Percentiles rank a stretch among this genome's conserved stretches.
Evolutionary conservation across 352 stramenopile genomes (phyloP).

Genomic region (Globisporangium echinulatum): DNA sequence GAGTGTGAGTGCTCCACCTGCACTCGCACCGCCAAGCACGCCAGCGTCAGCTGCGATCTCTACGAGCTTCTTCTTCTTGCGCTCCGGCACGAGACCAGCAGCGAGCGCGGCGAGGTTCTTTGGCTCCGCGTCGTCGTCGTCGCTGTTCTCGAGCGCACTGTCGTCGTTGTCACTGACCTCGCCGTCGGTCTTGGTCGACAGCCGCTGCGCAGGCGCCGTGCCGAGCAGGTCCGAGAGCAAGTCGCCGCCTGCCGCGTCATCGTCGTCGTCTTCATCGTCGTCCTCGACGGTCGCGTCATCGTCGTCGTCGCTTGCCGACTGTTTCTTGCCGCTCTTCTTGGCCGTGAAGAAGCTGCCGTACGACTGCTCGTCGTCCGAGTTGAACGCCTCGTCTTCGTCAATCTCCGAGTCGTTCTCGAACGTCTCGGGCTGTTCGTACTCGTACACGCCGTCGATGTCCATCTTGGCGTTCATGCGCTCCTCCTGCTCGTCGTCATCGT

Average conservation of each 20-base stretch:
- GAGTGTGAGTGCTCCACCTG: slow-evolving; percentile 26
- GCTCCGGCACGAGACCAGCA: slow-evolving; percentile 37
- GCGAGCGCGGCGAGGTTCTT: slow-evolving; percentile 43
- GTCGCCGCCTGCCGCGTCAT: slow-evolving; percentile 53
- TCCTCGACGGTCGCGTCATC: slow-evolving; percentile 22
- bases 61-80: slow-evolving; percentile 40
- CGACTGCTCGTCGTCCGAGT: slow-evolving; percentile 89
- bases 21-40: slow-evolving; percentile 8
- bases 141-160: slow-evolving; percentile 23
- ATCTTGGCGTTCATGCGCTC: slow-evolving; percentile 53
- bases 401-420: slow-evolving; percentile 91
- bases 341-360: slow-evolving; percentile 84
- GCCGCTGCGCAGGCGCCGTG: slow-evolving; percentile 34
- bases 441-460: slow-evolving; percentile 78
- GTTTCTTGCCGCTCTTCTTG: slow-evolving; percentile 13
- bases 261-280: slow-evolving; percentile 19
- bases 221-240: slow-evolving; percentile 73
- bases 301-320: slow-evolving; percentile 14
- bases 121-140: slow-evolving; percentile 38
- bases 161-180: slow-evolving; percentile 22
- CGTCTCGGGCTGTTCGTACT: slow-evolving; percentile 71
- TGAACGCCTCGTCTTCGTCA: slow-evolving; percentile 91
- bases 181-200: slow-evolving; percentile 40
- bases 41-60: slow-evolving; percentile 39
- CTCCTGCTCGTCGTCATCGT: slow-evolving; percentile 64